Evolutionary conservation across 345 rosid genomes (phyloP), one percentile per base, ranked within the genome.

Genomic region (Boechera divaricarpa): DNA sequence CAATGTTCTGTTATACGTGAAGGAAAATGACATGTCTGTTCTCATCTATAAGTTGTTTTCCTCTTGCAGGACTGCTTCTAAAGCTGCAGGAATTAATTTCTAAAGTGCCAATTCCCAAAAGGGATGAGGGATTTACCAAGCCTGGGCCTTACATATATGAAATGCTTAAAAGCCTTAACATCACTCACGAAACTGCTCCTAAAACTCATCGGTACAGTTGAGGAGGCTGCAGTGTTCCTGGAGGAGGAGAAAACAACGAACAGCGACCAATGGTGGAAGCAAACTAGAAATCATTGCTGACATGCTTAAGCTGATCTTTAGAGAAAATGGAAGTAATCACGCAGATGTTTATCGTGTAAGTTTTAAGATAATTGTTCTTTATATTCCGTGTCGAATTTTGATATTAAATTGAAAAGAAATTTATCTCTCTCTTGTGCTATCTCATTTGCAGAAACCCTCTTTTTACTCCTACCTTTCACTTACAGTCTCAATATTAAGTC

Each of bases 131-230:
- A 64, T 95, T 89, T 80, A 91, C 97, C 55, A 87, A 82, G 89
- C 96, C 99, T 31, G 98, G 99, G 75, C 87, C 90, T 36, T 92
- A 89, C 86, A 87, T 92, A 31, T 92, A 91, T 83, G 91, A 92
- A 71, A 64, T 95, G 73, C 91, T 92, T 66, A 77, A 85, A 67
- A 91, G 87, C 66, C 94, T 95, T 51, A 92, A 92, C 81, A 88
- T 95, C 78, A 91, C 90, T 18, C 84, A 83, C 54, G 87, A 87
- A 67, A 95, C 98, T 82, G 86, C 90, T 61, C 79, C 87, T 67
- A n/a, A 89, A 89, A 79, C 89, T 92, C 76, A 86, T 87, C 60
- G 84, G 70, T 69, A 91, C 81, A 49, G 81, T 91, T 48, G 91
- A 92, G 86, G 91, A 87, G 56, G 99, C 96, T 77, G 83, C 81